These are phyloP conservation scores for Xylaria sp. DNA, from an alignment of 2,329 filamentous ascomycete species.

Conservation along the genomic window DNA sequence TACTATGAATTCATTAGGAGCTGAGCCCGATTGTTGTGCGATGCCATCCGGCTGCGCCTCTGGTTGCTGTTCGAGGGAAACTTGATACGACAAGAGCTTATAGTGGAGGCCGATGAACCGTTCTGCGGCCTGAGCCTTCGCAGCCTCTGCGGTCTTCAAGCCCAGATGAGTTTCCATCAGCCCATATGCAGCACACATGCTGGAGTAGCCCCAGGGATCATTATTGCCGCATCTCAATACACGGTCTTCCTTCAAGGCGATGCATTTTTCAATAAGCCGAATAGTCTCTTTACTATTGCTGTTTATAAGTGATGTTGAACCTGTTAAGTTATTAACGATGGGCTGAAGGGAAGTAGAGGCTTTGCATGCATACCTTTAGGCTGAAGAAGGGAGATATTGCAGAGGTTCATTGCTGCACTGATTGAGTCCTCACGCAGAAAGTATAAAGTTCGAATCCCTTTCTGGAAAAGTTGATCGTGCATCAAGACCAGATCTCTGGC, in stretches of 20 bases:
- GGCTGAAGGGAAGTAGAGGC: background rate
- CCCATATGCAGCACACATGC: slow-evolving; percentile 69
- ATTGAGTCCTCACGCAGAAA: slow-evolving; percentile 69
- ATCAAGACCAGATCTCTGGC: slow-evolving; percentile 70
- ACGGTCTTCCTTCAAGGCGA: slow-evolving; percentile 69
- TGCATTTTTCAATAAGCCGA: slow-evolving; percentile 69
- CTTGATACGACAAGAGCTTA: slow-evolving; percentile 65
- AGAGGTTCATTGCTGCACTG: slow-evolving; percentile 69
- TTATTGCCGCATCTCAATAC: slow-evolving; percentile 70
- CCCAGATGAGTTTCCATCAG: slow-evolving; percentile 68
- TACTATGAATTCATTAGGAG: slow-evolving; percentile 48
- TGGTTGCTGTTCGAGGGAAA: slow-evolving; percentile 53
- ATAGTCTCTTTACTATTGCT: slow-evolving; percentile 69
- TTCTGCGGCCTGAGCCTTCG: slow-evolving; percentile 68
- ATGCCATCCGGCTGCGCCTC: slow-evolving; percentile 40
- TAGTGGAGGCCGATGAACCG: slow-evolving; percentile 68
- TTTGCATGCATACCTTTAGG: slow-evolving; percentile 52
- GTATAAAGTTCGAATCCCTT: slow-evolving; percentile 67
- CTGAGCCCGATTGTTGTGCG: slow-evolving; percentile 40
- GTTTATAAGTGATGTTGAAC: slow-evolving; percentile 70
- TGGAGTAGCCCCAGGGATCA: slow-evolving; percentile 71
- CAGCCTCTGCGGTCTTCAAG: slow-evolving; percentile 64
- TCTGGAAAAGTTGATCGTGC: slow-evolving; percentile 68
- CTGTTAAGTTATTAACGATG: slow-evolving; percentile 42
- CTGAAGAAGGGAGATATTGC: slow-evolving; percentile 69